These are phyloP conservation scores for Tricholoma hemisulphureum DNA, from an alignment of 768 basidiomycete species.

Conservation along the genomic window DNA sequence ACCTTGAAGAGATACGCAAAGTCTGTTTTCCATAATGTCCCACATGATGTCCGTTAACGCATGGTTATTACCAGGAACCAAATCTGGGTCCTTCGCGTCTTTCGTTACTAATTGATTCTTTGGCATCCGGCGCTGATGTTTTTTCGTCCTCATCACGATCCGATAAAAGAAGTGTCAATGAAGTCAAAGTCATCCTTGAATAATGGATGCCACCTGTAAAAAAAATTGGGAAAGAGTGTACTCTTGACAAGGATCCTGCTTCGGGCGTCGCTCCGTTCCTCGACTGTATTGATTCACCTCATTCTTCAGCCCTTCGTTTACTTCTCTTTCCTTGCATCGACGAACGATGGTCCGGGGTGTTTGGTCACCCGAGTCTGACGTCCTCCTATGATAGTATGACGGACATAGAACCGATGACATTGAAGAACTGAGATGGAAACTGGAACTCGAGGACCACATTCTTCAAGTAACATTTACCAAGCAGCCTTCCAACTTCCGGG, in stretches of 20 bases:
- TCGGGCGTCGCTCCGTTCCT: not conserved
- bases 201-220: constrained; percentile 5
- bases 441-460: no score
- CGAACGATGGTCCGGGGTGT: no score
- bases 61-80: constrained; percentile 43
- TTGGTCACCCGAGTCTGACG: no score
- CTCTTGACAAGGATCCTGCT: not conserved
- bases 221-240: not conserved
- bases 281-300: not conserved
- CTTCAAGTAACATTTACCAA: no score
- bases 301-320: no score
- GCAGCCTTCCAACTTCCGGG: no score
- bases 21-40: constrained; percentile 35
- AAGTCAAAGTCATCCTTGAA: constrained; percentile 75
- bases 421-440: no score
- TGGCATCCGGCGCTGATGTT: constrained; percentile 76
- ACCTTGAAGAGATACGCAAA: constrained; percentile 82
- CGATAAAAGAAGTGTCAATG: constrained; percentile 43
- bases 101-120: constrained; percentile 74
- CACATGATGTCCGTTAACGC: not conserved
- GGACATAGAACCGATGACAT: no score
- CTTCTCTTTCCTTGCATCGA: no score
- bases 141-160: constrained; percentile 47
- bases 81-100: constrained; percentile 68
- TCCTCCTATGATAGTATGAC: no score